Base-by-base conservation (phyloP, 2,329 filamentous ascomycete species). In the Xylaria sp. region DNA sequence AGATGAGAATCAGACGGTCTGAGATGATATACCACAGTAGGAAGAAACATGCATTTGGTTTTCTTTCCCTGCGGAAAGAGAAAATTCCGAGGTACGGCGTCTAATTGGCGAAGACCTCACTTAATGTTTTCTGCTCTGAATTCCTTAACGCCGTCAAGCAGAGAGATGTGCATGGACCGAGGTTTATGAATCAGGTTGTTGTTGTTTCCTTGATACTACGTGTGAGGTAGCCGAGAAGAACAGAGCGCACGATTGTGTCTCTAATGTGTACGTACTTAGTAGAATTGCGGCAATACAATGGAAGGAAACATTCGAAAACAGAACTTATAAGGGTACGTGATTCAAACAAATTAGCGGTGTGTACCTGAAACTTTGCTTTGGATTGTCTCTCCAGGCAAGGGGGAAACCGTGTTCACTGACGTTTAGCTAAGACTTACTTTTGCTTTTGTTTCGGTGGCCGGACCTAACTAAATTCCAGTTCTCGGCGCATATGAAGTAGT, bases 61-160 rank as follows among this genome's bases (percentile, higher is more conserved):
- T 51, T 18, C n/a, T 50, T 34, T 28, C 13, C 46, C 1, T 9
- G 9, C 2, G 28, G 44, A 69, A 28, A 72, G 74, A 10, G 25
- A 1, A 52, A 50, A 74, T 56, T 61, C 32, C 57, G 48, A 75
- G 70, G 10, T 37, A 20, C 37, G 10, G 4, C 7, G n/a, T 39
- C 32, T 23, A 37, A 13, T 13, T 55, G n/a, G 15, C 6, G n/a
- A 59, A 37, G 25, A 34, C 39, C 15, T 55, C n/a, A 25, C 52
- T 18, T 23, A 2, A 13, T 39, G 7, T 55, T 23, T 37, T 37
- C 18, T 39, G 9, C 12, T 37, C 39, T 56, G 32, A 8, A 6
- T 55, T 46, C 15, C 32, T 48, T 1, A 37, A 20, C 15, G 32
- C n/a, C 12, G 5, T 37, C 10, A 12, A 34, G 18, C 18, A 37